Base-by-base conservation (phyloP, 2,329 filamentous ascomycete genomes). In the Aspergillus sp. region DNA sequence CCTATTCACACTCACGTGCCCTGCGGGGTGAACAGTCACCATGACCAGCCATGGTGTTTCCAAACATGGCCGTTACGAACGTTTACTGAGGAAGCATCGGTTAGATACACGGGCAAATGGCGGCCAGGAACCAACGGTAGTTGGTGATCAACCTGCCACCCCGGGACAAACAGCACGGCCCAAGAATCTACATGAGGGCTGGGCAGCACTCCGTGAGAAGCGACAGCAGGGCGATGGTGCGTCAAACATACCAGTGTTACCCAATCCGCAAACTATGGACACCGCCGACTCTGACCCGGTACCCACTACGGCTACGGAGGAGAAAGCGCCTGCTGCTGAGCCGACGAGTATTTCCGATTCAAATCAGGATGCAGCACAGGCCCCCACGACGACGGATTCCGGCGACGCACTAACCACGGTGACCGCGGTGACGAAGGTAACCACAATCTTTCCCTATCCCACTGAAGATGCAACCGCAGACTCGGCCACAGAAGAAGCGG, bases 31-130 rank as follows among this genome's bases (percentile, higher is more conserved):
- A 23, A 43, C 46, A 23, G 50, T 37, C 56, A 58, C 19, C 31
- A 58, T 58, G 56, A 41, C 51, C 50, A 51, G 39, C 31, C 56
- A 58, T 58, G 56, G 51, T 23, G 27, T 37, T 2, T 39, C 56
- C 4, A 54, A 41, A 24, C 56, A 58, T 58, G 51, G 45, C 40
- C 56, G 56, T 24, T 55, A 51, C 40, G 56, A 58, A 51, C 52
- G 56, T 35, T 51, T 58, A 37, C 40, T 55, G 40, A 45, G 56
- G 40, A 58, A 47, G 23, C 56, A 58, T 31, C 56, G 51, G n/a
- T 44, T 47, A 27, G 56, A 58, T 12, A 51, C 51, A 7, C 46
- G 19, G 23, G 15, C 17, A 21, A 15, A 33, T 11, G 35, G 31
- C 17, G 47, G 12, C 2, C 37, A 57, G 15, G 27, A 44, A 19